Base-by-base conservation (phyloP, 257 asterid genomes). In the Echium plantagineum region DNA sequence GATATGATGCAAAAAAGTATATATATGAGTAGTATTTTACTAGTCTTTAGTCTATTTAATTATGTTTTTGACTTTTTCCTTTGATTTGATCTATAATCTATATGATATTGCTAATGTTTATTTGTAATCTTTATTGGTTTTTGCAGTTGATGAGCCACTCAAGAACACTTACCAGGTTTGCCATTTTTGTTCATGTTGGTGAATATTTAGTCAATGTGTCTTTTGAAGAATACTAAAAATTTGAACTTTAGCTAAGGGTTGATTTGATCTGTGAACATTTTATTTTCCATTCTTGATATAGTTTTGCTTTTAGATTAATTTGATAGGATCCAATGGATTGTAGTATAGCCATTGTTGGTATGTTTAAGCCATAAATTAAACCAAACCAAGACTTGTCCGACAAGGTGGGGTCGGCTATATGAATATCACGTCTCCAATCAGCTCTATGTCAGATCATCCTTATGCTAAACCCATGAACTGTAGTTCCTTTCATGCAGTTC, bases 161-260 rank as follows among this genome's bases (percentile, higher is more conserved):
- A 83, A 80, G 85, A 80, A 63, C 26, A 71, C 84, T 62, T 86
- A 81, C 68, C 79, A 73, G 96, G 97, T 90, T 49, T 60, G 78
- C 67, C 67, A 48, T 59, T 24, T 68, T 21, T 48, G n/a, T 59
- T 57, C 61, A 71, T 76, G 58, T 71, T 16, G 15, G 16, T 49
- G 59, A 56, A 21, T 55, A 53, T 42, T 13, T 42, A 13, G 49
- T 42, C 10, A 5, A 42, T 42, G 17, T 42, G 49, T 42, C 17
- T 3, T 42, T 12, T 42, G 5, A 42, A 42, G 49, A 42, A 42
- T 42, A 42, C 5, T 42, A 42, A 42, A 42, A 4, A 13, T 10
- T 12, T 12, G 16, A 42, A 42, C 16, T 42, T 42, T 42, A 42
- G 49, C 13, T 35, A 35, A 35, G 47, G 10, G 10, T 42, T 42